Conservation (phyloP, 2,329 filamentous ascomycete species). For the Alternaria novae-zelandiae region DNA sequence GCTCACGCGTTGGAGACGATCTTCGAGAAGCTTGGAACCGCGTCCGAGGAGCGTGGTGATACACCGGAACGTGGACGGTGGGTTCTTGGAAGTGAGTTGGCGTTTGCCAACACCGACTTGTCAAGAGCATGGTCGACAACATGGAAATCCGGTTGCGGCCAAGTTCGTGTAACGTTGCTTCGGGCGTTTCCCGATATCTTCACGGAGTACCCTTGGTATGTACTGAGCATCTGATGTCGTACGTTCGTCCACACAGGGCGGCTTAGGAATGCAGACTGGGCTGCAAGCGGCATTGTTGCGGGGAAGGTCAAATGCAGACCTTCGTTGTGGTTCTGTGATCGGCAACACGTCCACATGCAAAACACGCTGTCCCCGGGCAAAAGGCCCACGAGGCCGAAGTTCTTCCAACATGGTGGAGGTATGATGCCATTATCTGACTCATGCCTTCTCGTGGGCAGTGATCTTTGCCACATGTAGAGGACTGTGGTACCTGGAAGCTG, state of each 20-base stretch:
- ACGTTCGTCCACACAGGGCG: neutral
- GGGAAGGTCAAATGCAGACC: neutral
- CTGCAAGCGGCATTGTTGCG: neutral
- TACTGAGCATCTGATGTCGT: neutral
- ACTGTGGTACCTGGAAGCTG: neutral
- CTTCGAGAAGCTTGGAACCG: constrained; percentile 9
- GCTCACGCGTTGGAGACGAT: constrained; percentile 6
- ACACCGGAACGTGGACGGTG: neutral
- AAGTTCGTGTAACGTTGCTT: neutral
- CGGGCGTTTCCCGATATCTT: neutral
- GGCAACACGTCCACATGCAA: neutral
- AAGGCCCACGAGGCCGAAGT: neutral
- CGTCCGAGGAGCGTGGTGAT: neutral
- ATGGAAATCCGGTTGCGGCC: neutral
- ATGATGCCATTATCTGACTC: constrained; percentile 2
- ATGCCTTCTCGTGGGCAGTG: neutral
- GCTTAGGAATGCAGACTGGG: neutral
- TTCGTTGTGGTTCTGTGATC: neutral
- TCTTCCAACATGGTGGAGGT: neutral
- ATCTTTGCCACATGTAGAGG: neutral
- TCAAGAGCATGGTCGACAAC: neutral
- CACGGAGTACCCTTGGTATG: neutral
- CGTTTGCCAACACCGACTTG: neutral
- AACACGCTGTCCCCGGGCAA: constrained; percentile 4
- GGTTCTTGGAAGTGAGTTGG: neutral